Evolutionary conservation across 1,139 yeast genomes (phyloP), one percentile per base, ranked within the genome.

Genomic region (Kodamaea alishanica): DNA sequence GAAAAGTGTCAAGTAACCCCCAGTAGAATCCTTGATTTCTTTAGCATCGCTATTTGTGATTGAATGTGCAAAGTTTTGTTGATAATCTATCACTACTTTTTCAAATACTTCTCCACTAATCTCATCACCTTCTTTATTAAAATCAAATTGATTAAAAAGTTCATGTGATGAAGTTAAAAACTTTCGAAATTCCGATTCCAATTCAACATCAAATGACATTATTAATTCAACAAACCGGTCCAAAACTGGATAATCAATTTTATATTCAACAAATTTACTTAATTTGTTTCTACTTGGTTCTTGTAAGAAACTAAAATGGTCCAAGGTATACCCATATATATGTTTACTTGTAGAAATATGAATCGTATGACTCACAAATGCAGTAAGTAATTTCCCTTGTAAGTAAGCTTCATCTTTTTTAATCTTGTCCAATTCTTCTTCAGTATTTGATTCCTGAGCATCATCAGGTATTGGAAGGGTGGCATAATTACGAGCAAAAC

Each of bases 401-500:
- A 77, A 59, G 42, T 69, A 73, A 6, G 73, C 63, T 54, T 83
- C 88, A 50, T 80, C 84, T 6, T 67, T 70, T 10, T 55, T 56
- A 8, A 75, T 55, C 26, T 61, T 58, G 1, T 56, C 54, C 28
- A 76, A 61, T 26, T 76, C 77, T 27, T 62, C 67, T 1, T 58
- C 48, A 1, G 70, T 41, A n/a, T 6, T 53, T 51, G 30, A 6
- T 11, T n/a, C 12, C 15, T 26, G 58, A 29, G 59, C 58, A 5
- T 61, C 62, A 2, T 65, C 43, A 0, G 72, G 80, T 26, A 64
- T 56, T 30, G 75, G 65, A 1, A 79, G 75, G 8, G 77, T 67
- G 5, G 56, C 54, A 56, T 84, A 88, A 49, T 80, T 86, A 47
- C 94, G 72, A 5, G 80, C 74, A 56, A 87, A 84, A 12, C 74